A percentile compares a stretch with the other conserved stretches of the same genome.
Conservation (phyloP, 495 filamentous ascomycete genomes). For the Neurospora sp. region DNA sequence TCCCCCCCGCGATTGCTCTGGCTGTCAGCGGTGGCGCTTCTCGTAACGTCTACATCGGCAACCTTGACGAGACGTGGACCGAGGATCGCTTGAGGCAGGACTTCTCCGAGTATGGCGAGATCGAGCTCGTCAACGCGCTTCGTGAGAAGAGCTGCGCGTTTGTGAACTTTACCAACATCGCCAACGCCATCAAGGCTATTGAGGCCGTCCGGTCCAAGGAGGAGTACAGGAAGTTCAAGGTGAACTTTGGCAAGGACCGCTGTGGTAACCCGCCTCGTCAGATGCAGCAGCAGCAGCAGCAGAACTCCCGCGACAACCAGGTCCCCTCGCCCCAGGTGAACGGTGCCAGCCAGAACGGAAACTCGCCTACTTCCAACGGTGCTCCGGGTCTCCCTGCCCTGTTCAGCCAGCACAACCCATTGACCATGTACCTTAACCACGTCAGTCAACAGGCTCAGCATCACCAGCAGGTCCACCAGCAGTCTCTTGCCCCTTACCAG, state of each 20-base stretch:
- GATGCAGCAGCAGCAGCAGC: conserved; percentile 48
- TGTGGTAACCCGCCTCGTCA: conserved; percentile 95
- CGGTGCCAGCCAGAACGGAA: conserved; percentile 44
- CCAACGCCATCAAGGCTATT: conserved; percentile 98
- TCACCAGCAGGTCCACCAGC: conserved; percentile 61
- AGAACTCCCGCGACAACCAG: conserved; percentile 36
- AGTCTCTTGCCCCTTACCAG: conserved; percentile 48
- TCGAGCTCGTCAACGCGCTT: conserved; percentile 91
- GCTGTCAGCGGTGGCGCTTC: conserved; percentile 94
- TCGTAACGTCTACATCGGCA: conserved; percentile 94
- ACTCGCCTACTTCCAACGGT: conserved; percentile 34
- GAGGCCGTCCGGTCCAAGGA: conserved; percentile 90
- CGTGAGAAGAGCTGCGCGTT: conserved; percentile 99
- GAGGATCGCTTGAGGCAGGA: conserved; percentile 93
- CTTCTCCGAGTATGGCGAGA: conserved; percentile 96
- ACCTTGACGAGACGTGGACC: conserved; percentile 92
- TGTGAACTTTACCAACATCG: conserved; percentile 99
- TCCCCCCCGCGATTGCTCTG: conserved; percentile 91
- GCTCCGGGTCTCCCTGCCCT: conserved; percentile 43
- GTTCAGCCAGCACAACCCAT: conserved; percentile 79
- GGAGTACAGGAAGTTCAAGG: conserved; percentile 96
- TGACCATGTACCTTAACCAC: conserved; percentile 90
- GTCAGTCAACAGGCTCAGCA: conserved; percentile 71
- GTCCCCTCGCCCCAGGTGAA: conserved; percentile 61
- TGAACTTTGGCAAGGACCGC: conserved; percentile 98